Evolutionary conservation across 768 basidiomycete genomes (phyloP).

Genomic region (Amanita thiersii): DNA sequence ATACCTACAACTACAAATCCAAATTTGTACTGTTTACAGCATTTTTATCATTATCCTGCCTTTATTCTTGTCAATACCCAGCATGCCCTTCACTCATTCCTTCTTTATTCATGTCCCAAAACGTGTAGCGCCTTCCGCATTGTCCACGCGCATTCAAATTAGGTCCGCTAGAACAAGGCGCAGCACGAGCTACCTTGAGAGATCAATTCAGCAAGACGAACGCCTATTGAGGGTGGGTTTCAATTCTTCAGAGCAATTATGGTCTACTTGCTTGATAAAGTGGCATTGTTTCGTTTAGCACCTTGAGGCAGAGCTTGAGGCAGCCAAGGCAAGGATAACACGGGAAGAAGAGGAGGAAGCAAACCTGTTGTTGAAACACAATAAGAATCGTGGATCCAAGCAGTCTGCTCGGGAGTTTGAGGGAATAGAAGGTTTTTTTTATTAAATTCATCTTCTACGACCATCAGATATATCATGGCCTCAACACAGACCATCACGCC

Average conservation of each 20-base stretch:
- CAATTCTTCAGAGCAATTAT: not conserved
- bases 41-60: not conserved
- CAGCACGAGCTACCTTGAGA: constrained; percentile 11
- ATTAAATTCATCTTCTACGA: not conserved
- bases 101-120: not conserved
- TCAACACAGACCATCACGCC: constrained; percentile 10
- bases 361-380: constrained; percentile 13
- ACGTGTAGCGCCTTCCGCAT: not conserved
- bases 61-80: not conserved
- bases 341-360: constrained; percentile 18
- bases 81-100: not conserved
- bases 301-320: constrained; percentile 20
- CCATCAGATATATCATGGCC: not conserved
- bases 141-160: constrained; percentile 8
- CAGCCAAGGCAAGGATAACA: constrained; percentile 16
- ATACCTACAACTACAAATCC: not conserved
- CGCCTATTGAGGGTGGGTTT: constrained; percentile 17
- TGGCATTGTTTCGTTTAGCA: constrained; percentile 13
- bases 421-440: constrained; percentile 4
- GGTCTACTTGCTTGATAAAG: constrained; percentile 1
- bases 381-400: constrained; percentile 7
- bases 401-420: constrained; percentile 8
- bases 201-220: constrained; percentile 16
- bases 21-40: not conserved
- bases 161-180: constrained; percentile 16